A percentile compares a stretch with the other conserved stretches of the same genome.
Conservation (phyloP, 139 green algal species). For the Tetraselmis chui region DNA sequence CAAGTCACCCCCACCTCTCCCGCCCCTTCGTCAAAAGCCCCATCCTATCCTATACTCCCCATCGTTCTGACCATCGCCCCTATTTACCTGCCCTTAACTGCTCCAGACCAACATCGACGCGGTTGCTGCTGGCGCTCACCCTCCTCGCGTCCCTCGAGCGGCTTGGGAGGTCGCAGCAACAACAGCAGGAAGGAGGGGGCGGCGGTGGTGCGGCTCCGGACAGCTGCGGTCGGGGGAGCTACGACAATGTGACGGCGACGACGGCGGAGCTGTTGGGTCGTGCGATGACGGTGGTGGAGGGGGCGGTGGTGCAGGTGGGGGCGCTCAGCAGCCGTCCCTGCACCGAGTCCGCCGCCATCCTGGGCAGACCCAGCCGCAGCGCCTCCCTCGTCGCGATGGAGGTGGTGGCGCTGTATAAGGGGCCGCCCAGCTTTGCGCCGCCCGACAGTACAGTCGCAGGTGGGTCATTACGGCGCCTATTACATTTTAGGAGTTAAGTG, state of each 20-base stretch:
- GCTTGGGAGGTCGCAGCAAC: not conserved
- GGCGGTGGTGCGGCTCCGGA: not conserved
- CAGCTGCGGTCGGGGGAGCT: no score
- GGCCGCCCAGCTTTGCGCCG: not conserved
- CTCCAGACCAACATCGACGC: no score
- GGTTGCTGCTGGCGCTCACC: not conserved
- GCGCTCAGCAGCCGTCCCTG: not conserved
- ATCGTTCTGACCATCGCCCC: no score
- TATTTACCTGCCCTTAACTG: no score
- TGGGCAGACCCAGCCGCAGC: not conserved
- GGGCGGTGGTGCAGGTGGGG: not conserved
- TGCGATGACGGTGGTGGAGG: not conserved
- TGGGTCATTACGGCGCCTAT: no score
- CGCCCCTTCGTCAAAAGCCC: no score
- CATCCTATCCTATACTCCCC: no score
- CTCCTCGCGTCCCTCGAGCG: not conserved
- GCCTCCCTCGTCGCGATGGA: not conserved
- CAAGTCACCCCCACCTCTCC: no score
- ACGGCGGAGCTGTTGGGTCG: not conserved
- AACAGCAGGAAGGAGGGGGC: no score
- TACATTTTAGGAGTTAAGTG: no score
- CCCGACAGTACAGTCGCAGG: not conserved
- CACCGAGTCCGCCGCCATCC: not conserved
- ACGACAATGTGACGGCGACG: no score
- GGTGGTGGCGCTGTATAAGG: not conserved